Base-by-base conservation (phyloP, 805 yeast genomes). In the Suhomyces prunicola region DNA sequence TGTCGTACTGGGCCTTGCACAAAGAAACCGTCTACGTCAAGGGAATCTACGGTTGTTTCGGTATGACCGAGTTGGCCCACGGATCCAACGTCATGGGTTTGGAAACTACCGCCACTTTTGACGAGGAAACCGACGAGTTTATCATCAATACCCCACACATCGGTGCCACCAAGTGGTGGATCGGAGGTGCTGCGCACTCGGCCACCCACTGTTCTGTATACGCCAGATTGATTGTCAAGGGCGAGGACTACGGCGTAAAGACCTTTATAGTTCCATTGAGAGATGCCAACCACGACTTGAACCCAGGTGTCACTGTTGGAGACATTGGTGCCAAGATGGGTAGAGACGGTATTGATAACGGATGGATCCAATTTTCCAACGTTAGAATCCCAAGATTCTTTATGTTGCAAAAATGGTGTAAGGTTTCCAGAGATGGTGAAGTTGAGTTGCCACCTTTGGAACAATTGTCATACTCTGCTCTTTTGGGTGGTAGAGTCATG, bases 11-110 rank as follows among this genome's bases (percentile, higher is more conserved):
- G 78, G 66, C 70, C 51, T 55, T 65, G 48, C 58, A 60, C 39
- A 73, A 65, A 51, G 75, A 72, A 56, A 65, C 74, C 39, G 64
- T 60, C 48, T 59, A 56, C 54, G 60, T 74, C 54, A 72, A 70
- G 58, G 70, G 68, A 45, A 56, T 73, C 46, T 87, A 85, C 63
- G 97, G 97, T 26, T 91, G 97, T 70, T 90, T 90, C 72, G 90
- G 87, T 46, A 90, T 90, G 97, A 91, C 97, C 13, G 97, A 90
- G 72, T 68, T 90, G 61, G 96, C 90, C 6, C 97, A 90, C 67
- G 70, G 70, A 23, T 89, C 97, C 10, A 92, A 92, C 68, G 97
- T 92, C 45, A 96, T 97, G 4, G 96, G 89, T 23, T 77, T 90
- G 56, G 96, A 92, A 70, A 92, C 97, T n/a, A 87, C 91, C 13